A percentile compares a stretch with the other conserved stretches of the same genome.
phyloP scores from a whole-genome alignment of 495 filamentous ascomycete species.

The Hypomontagnella monticulosa region DNA sequence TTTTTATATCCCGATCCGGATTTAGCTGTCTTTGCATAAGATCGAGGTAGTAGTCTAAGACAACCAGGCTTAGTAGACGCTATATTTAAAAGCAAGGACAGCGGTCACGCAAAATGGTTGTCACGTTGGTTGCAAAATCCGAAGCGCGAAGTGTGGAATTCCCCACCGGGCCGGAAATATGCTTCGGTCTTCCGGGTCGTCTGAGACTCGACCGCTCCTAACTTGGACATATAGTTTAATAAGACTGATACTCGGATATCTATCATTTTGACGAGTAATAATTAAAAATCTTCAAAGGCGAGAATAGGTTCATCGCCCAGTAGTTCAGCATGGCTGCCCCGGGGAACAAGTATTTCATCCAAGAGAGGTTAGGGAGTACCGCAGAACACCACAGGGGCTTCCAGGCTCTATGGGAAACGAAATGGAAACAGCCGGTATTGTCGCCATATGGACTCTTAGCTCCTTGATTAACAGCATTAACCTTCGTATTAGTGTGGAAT shows the following conservation, averaged over 20 bases:
- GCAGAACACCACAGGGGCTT: slow-evolving; percentile 70
- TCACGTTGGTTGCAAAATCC: neutral
- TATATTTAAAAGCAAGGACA: too few relatives aligned
- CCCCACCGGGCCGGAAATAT: slow-evolving; percentile 22
- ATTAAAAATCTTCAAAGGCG: too few relatives aligned
- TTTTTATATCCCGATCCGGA: too few relatives aligned
- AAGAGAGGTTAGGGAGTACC: slow-evolving; percentile 31
- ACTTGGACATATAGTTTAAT: neutral
- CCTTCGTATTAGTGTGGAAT: slow-evolving; percentile 57
- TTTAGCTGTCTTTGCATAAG: too few relatives aligned
- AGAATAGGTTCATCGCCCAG: neutral
- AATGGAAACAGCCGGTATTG: slow-evolving; percentile 72
- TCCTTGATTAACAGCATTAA: neutral
- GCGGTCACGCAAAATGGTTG: too few relatives aligned
- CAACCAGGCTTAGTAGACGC: too few relatives aligned
- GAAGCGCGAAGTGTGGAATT: slow-evolving; percentile 28
- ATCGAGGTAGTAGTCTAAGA: too few relatives aligned
- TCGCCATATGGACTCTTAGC: neutral
- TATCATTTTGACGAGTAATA: too few relatives aligned
- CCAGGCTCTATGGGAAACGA: slow-evolving; percentile 75
- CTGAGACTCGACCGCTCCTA: slow-evolving; percentile 1
- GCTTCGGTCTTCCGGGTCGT: slow-evolving; percentile 1
- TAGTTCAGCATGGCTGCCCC: slow-evolving; percentile 33
- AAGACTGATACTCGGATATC: too few relatives aligned
- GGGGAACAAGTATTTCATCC: slow-evolving; percentile 40